Base-by-base conservation (phyloP, 495 filamentous ascomycete genomes). In the Jackrogersella multiformis region DNA sequence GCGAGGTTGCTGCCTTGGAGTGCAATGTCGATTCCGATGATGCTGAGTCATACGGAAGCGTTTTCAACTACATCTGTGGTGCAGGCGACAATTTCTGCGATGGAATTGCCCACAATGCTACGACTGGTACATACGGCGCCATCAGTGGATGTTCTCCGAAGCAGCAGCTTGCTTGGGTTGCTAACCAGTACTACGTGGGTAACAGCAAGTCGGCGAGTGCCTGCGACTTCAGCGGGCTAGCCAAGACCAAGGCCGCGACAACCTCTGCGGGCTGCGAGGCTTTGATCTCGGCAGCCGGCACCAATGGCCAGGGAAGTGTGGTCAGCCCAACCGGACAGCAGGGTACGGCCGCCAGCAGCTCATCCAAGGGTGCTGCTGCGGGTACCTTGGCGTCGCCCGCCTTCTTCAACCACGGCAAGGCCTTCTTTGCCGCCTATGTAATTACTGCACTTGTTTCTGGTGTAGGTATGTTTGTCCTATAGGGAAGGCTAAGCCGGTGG, bases 101-200 rank as follows among this genome's bases (percentile, higher is more conserved):
- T 2, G 94, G 92, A 34, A 89, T 98, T 72, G 70, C 72, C 18
- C 80, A 84, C 73, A 92, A 97, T 73, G 86, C 81, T 16, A 88
- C 86, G 18, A 87, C 82, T 18, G 95, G 93, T 46, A 77, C 77
- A 12, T 99, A 94, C 75, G 95, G 95, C 63, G 87, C 91, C 6
- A 94, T 92, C 81, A 86, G 88, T 70, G 95, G 96, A 89, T 99
- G 95, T 81, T 83, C 83, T 61, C 68, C 87, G 68, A 86, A 82
- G 65, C 84, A 96, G 73, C 85, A 95, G 78, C 87, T 98, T 28
- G 88, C 88, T 58, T 97, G 85, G 73, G 91, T 88, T 26, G 82
- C 97, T 70, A 90, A 97, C 81, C 69, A 81, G 68, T 97, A 97
- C 83, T 95, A 93, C 78, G 73, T 81, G 23, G 78, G 78, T 63